These are phyloP conservation scores for Betula pendula DNA, from an alignment of 306 rosid species.

Conservation along the genomic window DNA sequence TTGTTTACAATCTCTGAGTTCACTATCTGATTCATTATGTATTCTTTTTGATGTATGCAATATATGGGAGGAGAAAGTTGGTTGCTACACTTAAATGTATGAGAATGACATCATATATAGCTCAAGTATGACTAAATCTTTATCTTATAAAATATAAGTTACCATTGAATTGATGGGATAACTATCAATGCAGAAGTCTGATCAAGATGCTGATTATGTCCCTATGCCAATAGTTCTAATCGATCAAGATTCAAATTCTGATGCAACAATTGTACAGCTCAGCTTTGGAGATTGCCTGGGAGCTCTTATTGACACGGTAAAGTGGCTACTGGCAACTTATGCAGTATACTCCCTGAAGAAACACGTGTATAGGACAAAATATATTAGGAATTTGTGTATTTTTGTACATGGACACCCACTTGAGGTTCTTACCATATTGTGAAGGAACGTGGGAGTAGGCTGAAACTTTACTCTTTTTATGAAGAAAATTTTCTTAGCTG, in stretches of 20 bases:
- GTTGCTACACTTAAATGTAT: background rate
- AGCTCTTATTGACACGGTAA: constrained; percentile 94
- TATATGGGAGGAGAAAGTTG: background rate
- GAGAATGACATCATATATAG: background rate
- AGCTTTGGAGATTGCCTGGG: constrained; percentile 99
- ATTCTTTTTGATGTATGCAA: background rate
- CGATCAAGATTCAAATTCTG: constrained; percentile 83
- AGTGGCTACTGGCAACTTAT: constrained; percentile 33
- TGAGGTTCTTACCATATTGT: background rate
- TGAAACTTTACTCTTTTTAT: background rate
- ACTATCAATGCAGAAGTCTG: constrained; percentile 55
- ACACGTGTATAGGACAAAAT: background rate
- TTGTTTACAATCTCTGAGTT: background rate
- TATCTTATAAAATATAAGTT: background rate
- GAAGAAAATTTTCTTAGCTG: background rate
- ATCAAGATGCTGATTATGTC: constrained; percentile 45
- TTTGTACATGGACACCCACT: background rate
- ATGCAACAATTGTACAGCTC: constrained; percentile 82
- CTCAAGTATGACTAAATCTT: background rate
- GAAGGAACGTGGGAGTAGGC: background rate
- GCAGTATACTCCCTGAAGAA: constrained; percentile 10
- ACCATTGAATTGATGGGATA: constrained; percentile 24
- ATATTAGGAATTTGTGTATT: background rate
- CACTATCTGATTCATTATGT: background rate
- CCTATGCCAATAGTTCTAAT: constrained; percentile 87